Evolutionary conservation across 441 rosid genomes (phyloP), one percentile per base, ranked within the genome.

Genomic region (Hypseocharis bilobata): DNA sequence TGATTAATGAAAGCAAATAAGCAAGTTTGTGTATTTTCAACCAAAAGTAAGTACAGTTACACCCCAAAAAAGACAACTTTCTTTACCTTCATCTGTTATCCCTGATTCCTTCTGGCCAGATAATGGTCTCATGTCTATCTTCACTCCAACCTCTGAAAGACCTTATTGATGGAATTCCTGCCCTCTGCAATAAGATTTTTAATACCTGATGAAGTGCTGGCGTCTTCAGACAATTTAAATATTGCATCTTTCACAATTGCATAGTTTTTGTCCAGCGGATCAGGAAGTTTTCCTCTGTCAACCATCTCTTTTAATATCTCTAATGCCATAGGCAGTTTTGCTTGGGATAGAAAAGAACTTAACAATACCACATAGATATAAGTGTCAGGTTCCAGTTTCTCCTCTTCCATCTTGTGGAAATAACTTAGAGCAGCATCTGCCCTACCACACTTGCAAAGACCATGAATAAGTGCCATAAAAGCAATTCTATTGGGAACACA

Each of bases 391-490:
- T 80, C 80, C 89, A 89, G 82, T 59, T 75, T 78, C 63, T 69
- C 80, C 69, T 74, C 72, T 75, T 81, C 79, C 96, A 92, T 92
- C 75, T 80, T 80, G 62, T 63, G 80, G 62, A 92, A 66, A 84
- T 77, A 79, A 68, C 52, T 67, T 47, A 88, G 69, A 62, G 90
- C 98, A 66, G 74, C 82, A 22, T 77, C 63, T 16, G 91, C 80
- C 84, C 79, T 73, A 51, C 80, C 83, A 76, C 90, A 89, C 67
- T 85, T 85, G 87, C 93, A 83, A 68, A 89, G 92, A 72, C 98
- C 98, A 28, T 83, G 76, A 66, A 88, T 73, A 55, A 88, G 79
- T 66, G 85, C 88, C 86, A 82, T 86, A 79, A 78, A 92, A 66
- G 87, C 72, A 56, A 89, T 68, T 75, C 70, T 71, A 61, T 80